A percentile compares a stretch with the other conserved stretches of the same genome.
Evolutionary conservation across 192 early-diverging fungal genomes (phyloP).

Genomic region (Mortierella hygrophila): DNA sequence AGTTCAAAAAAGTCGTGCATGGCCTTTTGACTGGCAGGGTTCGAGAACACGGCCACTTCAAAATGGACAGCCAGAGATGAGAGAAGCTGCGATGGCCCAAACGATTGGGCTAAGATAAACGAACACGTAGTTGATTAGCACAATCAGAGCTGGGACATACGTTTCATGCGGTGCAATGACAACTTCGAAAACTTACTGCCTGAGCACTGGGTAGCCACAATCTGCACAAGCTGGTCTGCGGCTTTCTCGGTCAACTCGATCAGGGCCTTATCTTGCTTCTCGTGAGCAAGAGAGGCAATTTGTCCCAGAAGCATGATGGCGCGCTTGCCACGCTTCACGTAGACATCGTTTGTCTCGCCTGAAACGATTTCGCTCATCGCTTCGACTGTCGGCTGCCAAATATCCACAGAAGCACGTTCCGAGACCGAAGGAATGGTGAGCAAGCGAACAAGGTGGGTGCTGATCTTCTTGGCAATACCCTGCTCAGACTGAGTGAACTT

Average conservation of each 20-base stretch:
- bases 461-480: conserved; percentile 29
- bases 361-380: conserved; percentile 37
- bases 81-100: conserved; percentile 51
- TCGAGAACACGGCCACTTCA: conserved; percentile 53
- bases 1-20: conserved; percentile 46
- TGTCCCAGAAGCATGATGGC: conserved; percentile 28
- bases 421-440: conserved; percentile 45
- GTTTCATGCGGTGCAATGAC: background rate
- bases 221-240: conserved; percentile 46
- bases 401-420: conserved; percentile 22
- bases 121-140: background rate
- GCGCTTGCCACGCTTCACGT: conserved; percentile 41
- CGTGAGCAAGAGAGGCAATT: conserved; percentile 12
- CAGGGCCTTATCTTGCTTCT: conserved; percentile 23
- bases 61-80: conserved; percentile 46
- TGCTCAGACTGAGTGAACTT: conserved; percentile 44
- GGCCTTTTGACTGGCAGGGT: conserved; percentile 42
- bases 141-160: background rate
- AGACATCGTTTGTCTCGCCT: conserved; percentile 19
- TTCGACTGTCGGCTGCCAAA: conserved; percentile 36
- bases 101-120: conserved; percentile 33
- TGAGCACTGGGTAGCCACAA: conserved; percentile 50
- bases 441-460: conserved; percentile 26
- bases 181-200: conserved; percentile 27
- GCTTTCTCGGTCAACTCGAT: conserved; percentile 39